A percentile compares a stretch with the other conserved stretches of the same genome.
phyloP scores from a whole-genome alignment of 176 grass and related monocot species.

The Avena sativa region DNA sequence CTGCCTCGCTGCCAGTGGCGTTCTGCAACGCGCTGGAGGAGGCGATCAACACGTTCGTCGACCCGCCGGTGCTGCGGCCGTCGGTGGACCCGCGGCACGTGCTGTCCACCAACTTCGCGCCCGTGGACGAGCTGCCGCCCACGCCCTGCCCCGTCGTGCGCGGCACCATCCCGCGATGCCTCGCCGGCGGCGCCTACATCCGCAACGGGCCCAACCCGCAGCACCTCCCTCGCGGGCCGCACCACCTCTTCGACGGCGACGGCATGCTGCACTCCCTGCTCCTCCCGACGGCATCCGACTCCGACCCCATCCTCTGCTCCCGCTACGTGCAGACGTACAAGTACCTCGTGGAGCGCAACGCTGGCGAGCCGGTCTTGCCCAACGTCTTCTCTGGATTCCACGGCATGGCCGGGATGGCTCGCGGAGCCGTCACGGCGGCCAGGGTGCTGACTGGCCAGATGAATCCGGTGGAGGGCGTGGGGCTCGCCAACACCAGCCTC shows the following conservation, averaged over 20 bases:
- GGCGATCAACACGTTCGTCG: constrained; percentile 88
- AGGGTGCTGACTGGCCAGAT: constrained; percentile 88
- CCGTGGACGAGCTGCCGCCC: constrained; percentile 84
- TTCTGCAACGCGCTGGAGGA: constrained; percentile 89
- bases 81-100: constrained; percentile 82
- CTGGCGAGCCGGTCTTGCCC: constrained; percentile 69
- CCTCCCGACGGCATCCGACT: constrained; percentile 43
- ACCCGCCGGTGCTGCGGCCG: constrained; percentile 74
- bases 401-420: constrained; percentile 68
- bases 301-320: constrained; percentile 71
- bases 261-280: constrained; percentile 97
- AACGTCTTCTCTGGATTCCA: constrained; percentile 86
- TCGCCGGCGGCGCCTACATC: constrained; percentile 87
- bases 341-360: constrained; percentile 78
- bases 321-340: constrained; percentile 96
- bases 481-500: constrained; percentile 92
- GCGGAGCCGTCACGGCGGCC: constrained; percentile 69
- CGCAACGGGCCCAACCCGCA: constrained; percentile 97
- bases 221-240: constrained; percentile 75
- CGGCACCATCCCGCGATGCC: constrained; percentile 82
- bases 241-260: constrained; percentile 95
- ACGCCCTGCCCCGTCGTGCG: constrained; percentile 69
- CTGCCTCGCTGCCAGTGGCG: constrained; percentile 50
- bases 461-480: constrained; percentile 66
- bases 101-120: constrained; percentile 78